Conservation (phyloP, 1,139 yeast species). For the Petasospora rhodanensis region DNA sequence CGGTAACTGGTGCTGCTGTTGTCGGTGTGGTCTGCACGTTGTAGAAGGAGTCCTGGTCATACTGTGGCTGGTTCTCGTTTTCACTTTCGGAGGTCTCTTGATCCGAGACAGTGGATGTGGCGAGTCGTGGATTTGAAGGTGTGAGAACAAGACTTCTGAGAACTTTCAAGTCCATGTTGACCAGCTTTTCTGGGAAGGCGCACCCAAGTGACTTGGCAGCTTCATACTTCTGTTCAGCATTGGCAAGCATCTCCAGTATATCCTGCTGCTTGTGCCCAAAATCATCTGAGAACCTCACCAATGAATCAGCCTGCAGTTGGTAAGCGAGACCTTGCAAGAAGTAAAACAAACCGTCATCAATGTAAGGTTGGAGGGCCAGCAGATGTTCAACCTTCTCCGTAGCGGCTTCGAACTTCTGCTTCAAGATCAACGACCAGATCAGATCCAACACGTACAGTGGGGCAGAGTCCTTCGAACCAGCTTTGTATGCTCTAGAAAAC, state of each 20-base stretch:
- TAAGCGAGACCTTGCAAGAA: constrained; percentile 22
- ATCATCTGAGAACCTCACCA: constrained; percentile 1
- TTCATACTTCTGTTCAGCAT: constrained; percentile 10
- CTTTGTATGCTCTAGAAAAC: constrained; percentile 10
- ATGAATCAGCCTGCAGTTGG: constrained; percentile 17
- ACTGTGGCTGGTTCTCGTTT: too few relatives aligned
- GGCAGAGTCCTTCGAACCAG: constrained; percentile 10
- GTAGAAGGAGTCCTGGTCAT: too few relatives aligned
- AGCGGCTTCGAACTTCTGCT: constrained; percentile 13
- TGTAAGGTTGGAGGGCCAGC: constrained; percentile 15
- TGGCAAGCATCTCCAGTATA: constrained; percentile 13
- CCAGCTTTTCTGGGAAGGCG: constrained; percentile 17
- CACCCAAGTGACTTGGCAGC: constrained; percentile 8
- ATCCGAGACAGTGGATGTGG: too few relatives aligned
- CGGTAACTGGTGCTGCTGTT: too few relatives aligned
- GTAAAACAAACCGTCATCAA: constrained; percentile 20
- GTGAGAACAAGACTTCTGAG: too few relatives aligned
- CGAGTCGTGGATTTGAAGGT: too few relatives aligned
- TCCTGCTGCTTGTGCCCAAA: not conserved
- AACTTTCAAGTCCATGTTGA: too few relatives aligned
- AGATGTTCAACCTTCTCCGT: constrained; percentile 20
- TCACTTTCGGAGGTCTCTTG: too few relatives aligned
- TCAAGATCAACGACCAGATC: constrained; percentile 20
- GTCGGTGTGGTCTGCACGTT: too few relatives aligned
- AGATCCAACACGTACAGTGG: constrained; percentile 13